These are phyloP conservation scores for Maudiozyma humilis DNA, from an alignment of 1,139 yeast genomes.

Conservation along the genomic window DNA sequence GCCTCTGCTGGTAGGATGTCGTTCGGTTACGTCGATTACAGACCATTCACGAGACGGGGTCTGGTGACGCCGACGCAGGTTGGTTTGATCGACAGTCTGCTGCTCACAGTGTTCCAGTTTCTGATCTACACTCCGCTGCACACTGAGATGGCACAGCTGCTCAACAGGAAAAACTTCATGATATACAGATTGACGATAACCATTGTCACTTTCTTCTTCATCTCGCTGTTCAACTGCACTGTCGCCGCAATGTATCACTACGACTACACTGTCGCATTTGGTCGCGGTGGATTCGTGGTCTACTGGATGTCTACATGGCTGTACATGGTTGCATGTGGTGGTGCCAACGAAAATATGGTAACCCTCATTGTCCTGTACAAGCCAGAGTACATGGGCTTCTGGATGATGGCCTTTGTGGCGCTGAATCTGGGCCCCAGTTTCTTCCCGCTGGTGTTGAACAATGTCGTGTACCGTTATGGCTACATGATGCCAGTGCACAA, in stretches of 20 bases:
- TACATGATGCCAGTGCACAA: slow-evolving; percentile 59
- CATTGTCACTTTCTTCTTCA: slow-evolving; percentile 41
- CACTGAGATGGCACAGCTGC: slow-evolving; percentile 37
- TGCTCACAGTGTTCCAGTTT: slow-evolving; percentile 55
- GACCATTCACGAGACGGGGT: slow-evolving; percentile 44
- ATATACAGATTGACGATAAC: slow-evolving; percentile 43
- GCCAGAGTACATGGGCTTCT: slow-evolving; percentile 48
- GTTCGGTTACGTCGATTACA: slow-evolving; percentile 39
- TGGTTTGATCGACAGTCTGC: slow-evolving; percentile 66
- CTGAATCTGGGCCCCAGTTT: slow-evolving; percentile 54
- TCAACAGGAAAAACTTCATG: slow-evolving; percentile 40
- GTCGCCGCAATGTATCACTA: slow-evolving; percentile 53
- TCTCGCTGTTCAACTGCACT: slow-evolving; percentile 47
- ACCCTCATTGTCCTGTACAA: slow-evolving; percentile 37
- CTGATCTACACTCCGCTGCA: slow-evolving; percentile 51
- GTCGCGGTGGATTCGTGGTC: slow-evolving; percentile 52
- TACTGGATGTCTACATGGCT: slow-evolving; percentile 56
- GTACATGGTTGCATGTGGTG: slow-evolving; percentile 53
- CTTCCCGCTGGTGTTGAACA: slow-evolving; percentile 47
- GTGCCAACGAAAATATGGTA: slow-evolving; percentile 53
- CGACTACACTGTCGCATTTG: slow-evolving; percentile 45
- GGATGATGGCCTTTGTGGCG: slow-evolving; percentile 53
- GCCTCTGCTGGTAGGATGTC: slow-evolving; percentile 19
- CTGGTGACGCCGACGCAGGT: slow-evolving; percentile 60
- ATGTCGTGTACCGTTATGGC: slow-evolving; percentile 52